Percentiles rank a stretch among this genome's conserved stretches.
These are phyloP conservation scores for Pyricularia sp. DNA, from an alignment of 2,329 filamentous ascomycete species.

Conservation along the genomic window DNA sequence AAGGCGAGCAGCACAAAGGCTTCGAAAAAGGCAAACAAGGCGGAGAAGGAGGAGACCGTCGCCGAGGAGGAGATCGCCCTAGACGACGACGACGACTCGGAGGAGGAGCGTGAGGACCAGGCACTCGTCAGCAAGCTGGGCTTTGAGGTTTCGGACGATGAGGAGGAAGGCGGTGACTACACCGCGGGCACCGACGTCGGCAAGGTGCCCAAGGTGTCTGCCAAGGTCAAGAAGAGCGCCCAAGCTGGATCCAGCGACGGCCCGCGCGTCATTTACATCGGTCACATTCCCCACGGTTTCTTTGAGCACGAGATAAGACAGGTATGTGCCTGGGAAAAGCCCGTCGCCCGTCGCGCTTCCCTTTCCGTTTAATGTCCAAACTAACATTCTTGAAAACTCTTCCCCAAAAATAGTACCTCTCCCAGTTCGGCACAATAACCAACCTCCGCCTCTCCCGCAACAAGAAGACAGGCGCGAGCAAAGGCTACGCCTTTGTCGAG, in stretches of 20 bases:
- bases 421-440: constrained; percentile 79
- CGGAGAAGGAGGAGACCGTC: constrained; percentile 15
- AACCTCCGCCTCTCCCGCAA: constrained; percentile 80
- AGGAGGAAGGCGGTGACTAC: constrained; percentile 25
- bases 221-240: constrained; percentile 32
- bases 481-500: constrained; percentile 93
- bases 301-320: constrained; percentile 86
- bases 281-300: constrained; percentile 64
- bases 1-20: neutral
- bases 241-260: constrained; percentile 35
- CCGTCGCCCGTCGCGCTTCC: neutral
- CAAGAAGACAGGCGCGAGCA: constrained; percentile 80
- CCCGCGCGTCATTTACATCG: constrained; percentile 80
- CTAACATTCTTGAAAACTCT: neutral
- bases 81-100: constrained; percentile 6
- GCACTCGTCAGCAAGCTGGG: constrained; percentile 10
- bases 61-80: constrained; percentile 4
- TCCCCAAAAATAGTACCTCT: constrained; percentile 58
- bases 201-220: constrained; percentile 38
- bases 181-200: constrained; percentile 26
- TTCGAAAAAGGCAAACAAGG: neutral
- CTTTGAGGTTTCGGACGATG: constrained; percentile 10
- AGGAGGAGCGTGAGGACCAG: constrained; percentile 10
- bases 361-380: neutral
- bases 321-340: neutral